Conservation (phyloP, 495 filamentous ascomycete species). For the Staphylotrichum longicolle region DNA sequence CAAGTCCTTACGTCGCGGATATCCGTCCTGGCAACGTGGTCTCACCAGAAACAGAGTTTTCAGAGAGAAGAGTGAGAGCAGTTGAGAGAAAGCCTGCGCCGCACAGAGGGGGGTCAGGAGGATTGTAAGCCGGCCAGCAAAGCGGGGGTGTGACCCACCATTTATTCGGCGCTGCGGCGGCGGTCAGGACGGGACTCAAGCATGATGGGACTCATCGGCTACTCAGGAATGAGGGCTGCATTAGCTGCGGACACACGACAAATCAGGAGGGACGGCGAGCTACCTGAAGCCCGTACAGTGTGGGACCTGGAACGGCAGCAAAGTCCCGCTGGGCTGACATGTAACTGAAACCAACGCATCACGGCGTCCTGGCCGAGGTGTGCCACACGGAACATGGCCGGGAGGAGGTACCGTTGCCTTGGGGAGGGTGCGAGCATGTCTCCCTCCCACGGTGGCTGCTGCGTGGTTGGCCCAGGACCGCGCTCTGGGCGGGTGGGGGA, state of each 20-base stretch:
- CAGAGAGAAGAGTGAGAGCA: conserved; percentile 13
- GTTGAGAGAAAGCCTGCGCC: conserved; percentile 14
- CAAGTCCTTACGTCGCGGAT: no score
- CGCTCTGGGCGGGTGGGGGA: conserved; percentile 10
- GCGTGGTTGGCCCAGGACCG: conserved; percentile 32
- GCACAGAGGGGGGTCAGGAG: conserved; percentile 35
- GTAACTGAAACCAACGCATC: conserved; percentile 12
- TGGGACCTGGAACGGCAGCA: conserved; percentile 2
- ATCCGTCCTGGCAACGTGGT: background rate
- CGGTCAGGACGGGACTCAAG: conserved; percentile 20
- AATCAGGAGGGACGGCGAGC: conserved; percentile 16
- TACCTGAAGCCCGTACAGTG: conserved; percentile 14
- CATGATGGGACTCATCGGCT: conserved; percentile 1
- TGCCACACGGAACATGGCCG: conserved; percentile 10
- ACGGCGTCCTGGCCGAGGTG: conserved; percentile 10
- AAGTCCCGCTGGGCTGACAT: background rate
- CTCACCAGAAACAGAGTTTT: conserved; percentile 6
- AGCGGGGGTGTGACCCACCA: conserved; percentile 40
- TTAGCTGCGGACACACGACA: conserved; percentile 20
- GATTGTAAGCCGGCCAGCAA: conserved; percentile 30
- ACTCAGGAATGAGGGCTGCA: conserved; percentile 21
- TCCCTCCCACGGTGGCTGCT: conserved; percentile 29
- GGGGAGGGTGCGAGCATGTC: conserved; percentile 9
- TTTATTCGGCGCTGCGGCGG: conserved; percentile 32
- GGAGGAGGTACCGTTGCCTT: conserved; percentile 11